phyloP scores from a whole-genome alignment of 768 basidiomycete species.

The Strobilomyces echinocephalus region DNA sequence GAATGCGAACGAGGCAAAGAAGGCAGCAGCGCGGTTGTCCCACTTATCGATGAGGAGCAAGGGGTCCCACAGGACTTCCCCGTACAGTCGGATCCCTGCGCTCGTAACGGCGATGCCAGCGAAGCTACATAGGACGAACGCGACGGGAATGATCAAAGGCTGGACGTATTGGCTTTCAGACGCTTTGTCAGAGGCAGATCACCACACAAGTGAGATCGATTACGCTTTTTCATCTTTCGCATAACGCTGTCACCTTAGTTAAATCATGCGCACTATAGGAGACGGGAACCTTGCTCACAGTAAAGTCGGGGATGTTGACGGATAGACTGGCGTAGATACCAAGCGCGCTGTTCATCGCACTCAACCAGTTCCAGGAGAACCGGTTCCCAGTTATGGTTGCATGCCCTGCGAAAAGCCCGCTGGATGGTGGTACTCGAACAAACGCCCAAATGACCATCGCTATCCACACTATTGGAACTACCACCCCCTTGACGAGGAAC shows the following conservation, averaged over 20 bases:
- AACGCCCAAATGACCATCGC: constrained; percentile 79
- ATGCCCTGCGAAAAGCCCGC: constrained; percentile 53
- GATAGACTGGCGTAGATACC: constrained; percentile 70
- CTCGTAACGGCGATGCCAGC: constrained; percentile 78
- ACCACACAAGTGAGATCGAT: background rate
- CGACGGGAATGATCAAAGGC: constrained; percentile 66
- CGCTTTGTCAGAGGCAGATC: constrained; percentile 2
- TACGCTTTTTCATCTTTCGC: constrained; percentile 50
- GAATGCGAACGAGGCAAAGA: constrained; percentile 78
- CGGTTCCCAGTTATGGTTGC: constrained; percentile 44
- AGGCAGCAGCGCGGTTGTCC: constrained; percentile 82
- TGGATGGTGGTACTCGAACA: constrained; percentile 57
- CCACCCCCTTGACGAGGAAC: constrained; percentile 63
- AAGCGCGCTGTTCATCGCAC: constrained; percentile 69
- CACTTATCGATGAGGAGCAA: constrained; percentile 70
- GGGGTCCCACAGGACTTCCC: constrained; percentile 51
- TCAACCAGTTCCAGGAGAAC: constrained; percentile 74
- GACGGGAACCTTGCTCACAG: constrained; percentile 30
- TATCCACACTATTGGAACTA: constrained; percentile 63
- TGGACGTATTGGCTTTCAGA: constrained; percentile 64
- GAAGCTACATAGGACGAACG: constrained; percentile 75
- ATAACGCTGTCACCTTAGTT: constrained; percentile 49
- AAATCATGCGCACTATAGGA: background rate
- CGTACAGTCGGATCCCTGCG: constrained; percentile 61
- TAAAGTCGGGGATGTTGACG: constrained; percentile 86